Evolutionary conservation across 2,329 filamentous ascomycete species (phyloP), one percentile per base, ranked within the genome.

Genomic region (Penicillium brevicompactum): DNA sequence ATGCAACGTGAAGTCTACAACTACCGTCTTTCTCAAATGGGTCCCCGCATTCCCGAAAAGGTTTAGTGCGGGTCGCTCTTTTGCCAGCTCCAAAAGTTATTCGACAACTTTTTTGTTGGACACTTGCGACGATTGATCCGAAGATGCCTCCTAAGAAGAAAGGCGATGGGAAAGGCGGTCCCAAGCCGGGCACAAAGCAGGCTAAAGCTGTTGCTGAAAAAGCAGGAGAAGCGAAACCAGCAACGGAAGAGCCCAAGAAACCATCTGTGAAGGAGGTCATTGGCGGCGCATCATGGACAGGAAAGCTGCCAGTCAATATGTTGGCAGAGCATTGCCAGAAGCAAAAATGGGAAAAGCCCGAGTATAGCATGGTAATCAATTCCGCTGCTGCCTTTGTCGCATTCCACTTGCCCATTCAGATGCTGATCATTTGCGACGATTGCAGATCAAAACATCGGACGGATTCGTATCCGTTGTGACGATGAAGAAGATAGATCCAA

Each of bases 251-350:
- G 58, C 79, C 78, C n/a, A 86, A 85, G 71, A 85, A 83, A 64
- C 84, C 84, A 40, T 80, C 84, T 46, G 83, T 82, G 21, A 78
- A 84, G 74, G 91, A 95, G 65, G 79, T 99, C 62, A 96, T 99
- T 68, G 94, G 92, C 41, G 94, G 94, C 46, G 86, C 91, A 55
- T 97, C 92, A 64, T 99, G 94, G 94, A 99, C 94, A 0, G 94
- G 94, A 40, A 99, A 99, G 73, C 79, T 99, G 31, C 94, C 94
- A 1, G 90, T 97, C 61, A 97, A 96, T 70, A 82, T 97, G 67
- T 84, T 97, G 60, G 91, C 90, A 34, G 94, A 97, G 79, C 90
- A 96, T 76, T 97, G 92, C 67, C 92, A 96, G 76, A 95, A 93
- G 74, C 90, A 96, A 73, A 91, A 91, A 71, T 99, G 94, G 94